Evolutionary conservation across 441 rosid species (phyloP).

Genomic region (Arabidopsis hybrid): DNA sequence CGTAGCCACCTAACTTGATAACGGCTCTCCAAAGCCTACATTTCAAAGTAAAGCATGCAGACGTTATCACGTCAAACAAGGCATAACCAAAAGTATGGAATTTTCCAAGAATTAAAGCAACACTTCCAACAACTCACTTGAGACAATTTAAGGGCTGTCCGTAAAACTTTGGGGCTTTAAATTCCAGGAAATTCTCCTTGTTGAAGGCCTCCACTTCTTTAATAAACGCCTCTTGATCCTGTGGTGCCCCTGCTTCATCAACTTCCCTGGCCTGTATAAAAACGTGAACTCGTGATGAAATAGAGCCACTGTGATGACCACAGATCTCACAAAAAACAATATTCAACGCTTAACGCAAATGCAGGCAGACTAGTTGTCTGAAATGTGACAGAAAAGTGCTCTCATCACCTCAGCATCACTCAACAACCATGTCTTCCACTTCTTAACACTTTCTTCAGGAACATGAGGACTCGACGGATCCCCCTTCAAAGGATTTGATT

Average conservation of each 20-base stretch:
- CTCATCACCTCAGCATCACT: conserved; percentile 66
- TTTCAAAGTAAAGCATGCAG: conserved; percentile 31
- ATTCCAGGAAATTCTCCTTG: conserved; percentile 67
- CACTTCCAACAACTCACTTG: conserved; percentile 56
- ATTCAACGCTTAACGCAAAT: background rate
- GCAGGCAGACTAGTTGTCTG: background rate
- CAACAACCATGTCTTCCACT: conserved; percentile 69
- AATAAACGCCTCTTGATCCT: conserved; percentile 80
- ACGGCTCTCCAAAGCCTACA: conserved; percentile 94
- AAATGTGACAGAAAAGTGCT: background rate
- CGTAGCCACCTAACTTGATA: conserved; percentile 93
- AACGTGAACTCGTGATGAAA: conserved; percentile 29
- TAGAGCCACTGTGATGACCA: background rate
- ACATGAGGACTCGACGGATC: conserved; percentile 47
- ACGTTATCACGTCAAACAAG: conserved; percentile 35
- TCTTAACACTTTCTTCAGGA: conserved; percentile 50
- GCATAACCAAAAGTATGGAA: conserved; percentile 2
- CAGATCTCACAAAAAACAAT: conserved; percentile 6
- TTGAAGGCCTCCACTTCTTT: conserved; percentile 78
- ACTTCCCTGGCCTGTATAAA: conserved; percentile 62
- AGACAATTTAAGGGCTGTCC: conserved; percentile 90
- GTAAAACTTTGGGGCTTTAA: conserved; percentile 88
- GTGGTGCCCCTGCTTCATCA: conserved; percentile 72
- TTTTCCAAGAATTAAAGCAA: conserved; percentile 25
- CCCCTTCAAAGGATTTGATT: conserved; percentile 40